A percentile compares a stretch with the other conserved stretches of the same genome.
Conservation (phyloP, 148 eudicot species). For the Dysphania ambrosioides region DNA sequence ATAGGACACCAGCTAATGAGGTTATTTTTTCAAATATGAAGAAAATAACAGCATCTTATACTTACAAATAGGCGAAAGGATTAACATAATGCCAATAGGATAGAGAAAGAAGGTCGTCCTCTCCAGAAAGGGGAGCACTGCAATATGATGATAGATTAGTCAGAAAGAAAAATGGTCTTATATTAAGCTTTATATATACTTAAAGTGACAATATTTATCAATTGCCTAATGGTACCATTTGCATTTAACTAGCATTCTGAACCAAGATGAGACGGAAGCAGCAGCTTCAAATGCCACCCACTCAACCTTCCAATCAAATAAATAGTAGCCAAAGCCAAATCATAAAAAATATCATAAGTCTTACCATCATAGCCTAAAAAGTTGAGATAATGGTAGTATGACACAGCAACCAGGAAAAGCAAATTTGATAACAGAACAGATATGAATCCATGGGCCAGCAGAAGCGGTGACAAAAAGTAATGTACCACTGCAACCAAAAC, state of each 20-base stretch:
- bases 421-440: constrained; percentile 82
- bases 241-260: background rate
- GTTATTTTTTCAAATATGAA: background rate
- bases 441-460: constrained; percentile 92
- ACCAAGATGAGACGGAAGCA: background rate
- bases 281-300: too few species aligned
- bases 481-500: constrained; percentile 66
- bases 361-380: constrained; percentile 95
- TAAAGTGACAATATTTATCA: background rate
- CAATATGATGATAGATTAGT: constrained; percentile 24
- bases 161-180: background rate
- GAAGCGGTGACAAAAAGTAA: constrained; percentile 85
- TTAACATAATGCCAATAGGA: constrained; percentile 78
- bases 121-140: constrained; percentile 97
- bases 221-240: background rate
- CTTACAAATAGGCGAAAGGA: constrained; percentile 94
- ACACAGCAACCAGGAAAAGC: constrained; percentile 78
- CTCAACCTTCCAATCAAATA: too few species aligned
- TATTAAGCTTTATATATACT: background rate
- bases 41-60: constrained; percentile 16
- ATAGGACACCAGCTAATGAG: background rate
- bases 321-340: background rate
- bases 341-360: constrained; percentile 19
- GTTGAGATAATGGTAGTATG: constrained; percentile 96
- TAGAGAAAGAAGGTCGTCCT: constrained; percentile 89